phyloP scores from a whole-genome alignment of 345 rosid genomes.

The Arabis alpina region DNA sequence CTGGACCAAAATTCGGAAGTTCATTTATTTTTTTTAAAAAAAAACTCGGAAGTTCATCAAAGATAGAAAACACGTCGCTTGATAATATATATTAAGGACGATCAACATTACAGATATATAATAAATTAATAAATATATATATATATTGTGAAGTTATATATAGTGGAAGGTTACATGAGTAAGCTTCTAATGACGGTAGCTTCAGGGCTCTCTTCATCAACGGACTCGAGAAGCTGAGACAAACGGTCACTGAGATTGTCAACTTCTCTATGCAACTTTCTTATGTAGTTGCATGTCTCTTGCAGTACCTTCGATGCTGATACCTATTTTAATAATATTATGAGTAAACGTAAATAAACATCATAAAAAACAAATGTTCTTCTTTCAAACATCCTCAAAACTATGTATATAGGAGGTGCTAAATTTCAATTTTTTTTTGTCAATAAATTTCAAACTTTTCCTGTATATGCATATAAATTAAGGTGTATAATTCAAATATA shows the following conservation, averaged over 20 bases:
- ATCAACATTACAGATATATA: conserved; percentile 22
- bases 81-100: conserved; percentile 40
- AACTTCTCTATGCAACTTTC: conserved; percentile 69
- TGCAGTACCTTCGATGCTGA: conserved; percentile 79
- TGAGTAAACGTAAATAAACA: conserved; percentile 1
- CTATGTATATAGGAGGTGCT: too few species aligned
- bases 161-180: conserved; percentile 51
- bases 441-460: too few species aligned
- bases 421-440: too few species aligned
- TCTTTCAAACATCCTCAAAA: too few species aligned
- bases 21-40: too few species aligned
- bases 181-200: conserved; percentile 82
- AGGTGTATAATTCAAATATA: too few species aligned
- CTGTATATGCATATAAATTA: too few species aligned
- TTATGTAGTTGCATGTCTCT: conserved; percentile 80
- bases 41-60: background rate
- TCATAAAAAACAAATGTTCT: background rate
- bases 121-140: conserved; percentile 23
- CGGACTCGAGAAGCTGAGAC: conserved; percentile 67
- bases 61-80: conserved; percentile 29
- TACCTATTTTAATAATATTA: conserved; percentile 42
- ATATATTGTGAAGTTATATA: conserved; percentile 2
- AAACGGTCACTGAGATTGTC: conserved; percentile 74
- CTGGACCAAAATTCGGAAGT: conserved; percentile 2
- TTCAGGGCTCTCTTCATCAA: conserved; percentile 65